Conservation (phyloP, 345 rosid species). For the Euclidium syriacum region DNA sequence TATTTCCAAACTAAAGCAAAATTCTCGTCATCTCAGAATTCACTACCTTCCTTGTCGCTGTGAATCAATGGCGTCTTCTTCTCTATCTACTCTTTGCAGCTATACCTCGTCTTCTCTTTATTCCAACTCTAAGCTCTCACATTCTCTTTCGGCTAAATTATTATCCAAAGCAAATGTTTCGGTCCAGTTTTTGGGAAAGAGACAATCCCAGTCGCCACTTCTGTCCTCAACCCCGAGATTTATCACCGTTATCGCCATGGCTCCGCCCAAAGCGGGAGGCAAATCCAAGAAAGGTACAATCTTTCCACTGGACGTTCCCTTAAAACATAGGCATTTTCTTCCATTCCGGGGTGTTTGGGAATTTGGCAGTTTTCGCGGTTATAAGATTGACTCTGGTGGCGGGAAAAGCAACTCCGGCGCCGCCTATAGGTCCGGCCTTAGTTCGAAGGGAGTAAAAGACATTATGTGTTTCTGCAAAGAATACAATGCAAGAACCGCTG, state of each 20-base stretch:
- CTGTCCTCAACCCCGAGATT: slow-evolving; percentile 49
- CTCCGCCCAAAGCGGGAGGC: slow-evolving; percentile 86
- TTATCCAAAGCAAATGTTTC: slow-evolving; percentile 48
- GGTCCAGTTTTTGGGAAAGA: slow-evolving; percentile 41
- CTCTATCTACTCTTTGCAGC: slow-evolving; percentile 31
- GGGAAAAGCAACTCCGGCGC: slow-evolving; percentile 94
- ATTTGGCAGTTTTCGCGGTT: slow-evolving; percentile 53
- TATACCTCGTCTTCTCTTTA: slow-evolving; percentile 20
- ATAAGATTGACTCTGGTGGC: slow-evolving; percentile 91
- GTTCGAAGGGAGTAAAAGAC: slow-evolving; percentile 83
- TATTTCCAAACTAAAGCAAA: no score
- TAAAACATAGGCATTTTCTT: neutral
- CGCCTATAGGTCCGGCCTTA: slow-evolving; percentile 95
- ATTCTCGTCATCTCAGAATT: no score
- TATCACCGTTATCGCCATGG: slow-evolving; percentile 85
- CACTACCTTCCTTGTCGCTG: neutral
- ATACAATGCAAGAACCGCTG: slow-evolving; percentile 95
- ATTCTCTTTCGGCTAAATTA: slow-evolving; percentile 38
- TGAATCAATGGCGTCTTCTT: slow-evolving; percentile 55
- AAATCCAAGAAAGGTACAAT: slow-evolving; percentile 74
- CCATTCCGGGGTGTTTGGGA: neutral
- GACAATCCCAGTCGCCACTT: slow-evolving; percentile 41
- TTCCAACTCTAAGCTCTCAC: slow-evolving; percentile 31
- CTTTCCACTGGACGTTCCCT: slow-evolving; percentile 4
- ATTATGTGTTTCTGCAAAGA: slow-evolving; percentile 95